Evolutionary conservation across 2,329 filamentous ascomycete species (phyloP).

Genomic region (Talaromyces sp.): DNA sequence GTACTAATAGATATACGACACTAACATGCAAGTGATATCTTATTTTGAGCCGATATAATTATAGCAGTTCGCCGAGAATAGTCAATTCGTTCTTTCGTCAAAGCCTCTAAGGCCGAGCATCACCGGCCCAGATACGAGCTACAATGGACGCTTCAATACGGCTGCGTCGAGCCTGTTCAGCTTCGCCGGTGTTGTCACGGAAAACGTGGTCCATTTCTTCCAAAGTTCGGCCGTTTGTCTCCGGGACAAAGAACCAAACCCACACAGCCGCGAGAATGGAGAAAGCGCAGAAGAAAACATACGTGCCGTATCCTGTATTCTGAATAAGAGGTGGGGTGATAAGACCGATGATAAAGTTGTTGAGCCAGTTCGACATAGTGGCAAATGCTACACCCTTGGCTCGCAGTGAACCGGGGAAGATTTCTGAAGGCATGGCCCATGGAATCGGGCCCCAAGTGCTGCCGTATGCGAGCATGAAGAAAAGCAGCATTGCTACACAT

Average conservation of each 20-base stretch:
- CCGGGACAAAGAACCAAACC: slow-evolving; percentile 68
- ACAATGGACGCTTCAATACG: too few species aligned
- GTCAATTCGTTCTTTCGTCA: too few species aligned
- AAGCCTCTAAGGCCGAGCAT: too few species aligned
- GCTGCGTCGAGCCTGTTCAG: too few species aligned
- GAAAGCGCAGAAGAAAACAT: slow-evolving; percentile 62
- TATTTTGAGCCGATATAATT: too few species aligned
- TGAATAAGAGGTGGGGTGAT: slow-evolving; percentile 57
- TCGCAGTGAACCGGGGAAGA: slow-evolving; percentile 2
- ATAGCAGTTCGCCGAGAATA: too few species aligned
- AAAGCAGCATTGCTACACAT: neutral
- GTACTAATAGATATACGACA: too few species aligned
- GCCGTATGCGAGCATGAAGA: slow-evolving; percentile 19
- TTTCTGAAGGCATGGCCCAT: slow-evolving; percentile 4
- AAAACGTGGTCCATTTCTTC: slow-evolving; percentile 54
- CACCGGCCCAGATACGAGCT: too few species aligned
- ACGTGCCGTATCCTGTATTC: slow-evolving; percentile 44
- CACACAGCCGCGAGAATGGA: slow-evolving; percentile 63
- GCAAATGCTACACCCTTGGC: slow-evolving; percentile 26
- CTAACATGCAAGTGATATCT: too few species aligned
- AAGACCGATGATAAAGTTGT: slow-evolving; percentile 47
- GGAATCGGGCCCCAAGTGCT: slow-evolving; percentile 1
- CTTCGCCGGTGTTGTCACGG: too few species aligned
- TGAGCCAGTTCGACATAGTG: slow-evolving; percentile 32
- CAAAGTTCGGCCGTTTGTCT: slow-evolving; percentile 56